Conservation (phyloP, 305 asterid genomes). For the Fraxinus greggii region DNA sequence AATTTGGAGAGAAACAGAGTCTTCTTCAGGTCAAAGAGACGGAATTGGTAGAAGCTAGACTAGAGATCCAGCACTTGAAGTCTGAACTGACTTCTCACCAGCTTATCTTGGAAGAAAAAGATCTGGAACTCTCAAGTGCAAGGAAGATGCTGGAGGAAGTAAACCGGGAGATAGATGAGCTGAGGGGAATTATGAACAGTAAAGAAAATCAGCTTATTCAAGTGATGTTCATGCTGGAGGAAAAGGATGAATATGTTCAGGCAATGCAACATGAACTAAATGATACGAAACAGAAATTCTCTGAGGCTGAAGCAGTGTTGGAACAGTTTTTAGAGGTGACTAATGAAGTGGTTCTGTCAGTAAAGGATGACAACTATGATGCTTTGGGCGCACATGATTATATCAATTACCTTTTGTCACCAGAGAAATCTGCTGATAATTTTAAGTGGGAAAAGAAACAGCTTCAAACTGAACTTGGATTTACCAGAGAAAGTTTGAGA, state of each 20-base stretch:
- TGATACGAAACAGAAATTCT: constrained; percentile 40
- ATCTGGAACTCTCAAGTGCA: constrained; percentile 52
- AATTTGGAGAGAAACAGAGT: constrained; percentile 51
- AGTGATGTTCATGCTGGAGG: constrained; percentile 55
- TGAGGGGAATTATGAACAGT: constrained; percentile 45
- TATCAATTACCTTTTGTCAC: constrained; percentile 14
- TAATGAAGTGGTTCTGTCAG: constrained; percentile 50
- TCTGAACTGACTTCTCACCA: constrained; percentile 61
- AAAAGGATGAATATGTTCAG: constrained; percentile 52
- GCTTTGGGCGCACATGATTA: constrained; percentile 28
- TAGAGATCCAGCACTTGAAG: constrained; percentile 61
- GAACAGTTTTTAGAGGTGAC: constrained; percentile 65
- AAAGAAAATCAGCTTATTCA: constrained; percentile 57
- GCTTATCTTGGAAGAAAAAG: constrained; percentile 59
- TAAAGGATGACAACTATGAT: constrained; percentile 24
- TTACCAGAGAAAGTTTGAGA: constrained; percentile 57
- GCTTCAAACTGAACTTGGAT: constrained; percentile 63
- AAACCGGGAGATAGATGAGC: constrained; percentile 49
- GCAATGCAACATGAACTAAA: constrained; percentile 53
- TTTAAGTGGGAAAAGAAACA: constrained; percentile 48
- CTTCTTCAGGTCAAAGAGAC: constrained; percentile 65
- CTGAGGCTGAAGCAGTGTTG: constrained; percentile 70
- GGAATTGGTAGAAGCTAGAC: constrained; percentile 70
- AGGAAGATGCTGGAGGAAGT: constrained; percentile 47
- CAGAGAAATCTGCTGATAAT: constrained; percentile 29